Evolutionary conservation across 257 asterid species (phyloP).

Genomic region (Anisodus tanguticus): DNA sequence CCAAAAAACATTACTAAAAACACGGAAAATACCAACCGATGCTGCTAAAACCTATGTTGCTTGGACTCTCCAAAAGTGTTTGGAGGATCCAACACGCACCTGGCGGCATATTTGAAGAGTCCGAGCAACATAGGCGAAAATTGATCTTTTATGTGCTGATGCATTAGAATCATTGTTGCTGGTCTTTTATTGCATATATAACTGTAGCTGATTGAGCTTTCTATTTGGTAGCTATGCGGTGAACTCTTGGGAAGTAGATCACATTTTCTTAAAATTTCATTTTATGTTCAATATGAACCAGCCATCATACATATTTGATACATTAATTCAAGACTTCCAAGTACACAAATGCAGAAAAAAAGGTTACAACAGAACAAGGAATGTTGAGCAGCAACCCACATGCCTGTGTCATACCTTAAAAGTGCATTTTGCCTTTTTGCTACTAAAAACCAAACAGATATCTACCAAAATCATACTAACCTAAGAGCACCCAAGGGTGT

Average conservation of each 20-base stretch:
- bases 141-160: background rate
- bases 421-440: background rate
- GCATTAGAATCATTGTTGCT: background rate
- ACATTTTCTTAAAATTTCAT: background rate
- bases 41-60: no score
- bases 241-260: background rate
- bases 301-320: background rate
- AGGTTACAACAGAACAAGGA: conserved; percentile 10
- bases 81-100: no score
- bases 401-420: background rate
- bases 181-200: background rate
- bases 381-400: conserved; percentile 7
- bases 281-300: conserved; percentile 2
- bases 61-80: no score
- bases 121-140: no score
- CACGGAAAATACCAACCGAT: no score
- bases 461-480: conserved; percentile 2
- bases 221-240: background rate
- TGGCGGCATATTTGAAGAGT: no score
- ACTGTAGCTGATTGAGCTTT: background rate
- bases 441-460: background rate
- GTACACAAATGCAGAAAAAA: conserved; percentile 21
- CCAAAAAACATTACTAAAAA: no score
- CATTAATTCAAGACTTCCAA: background rate
- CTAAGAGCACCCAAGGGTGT: background rate